A percentile compares a stretch with the other conserved stretches of the same genome.
phyloP scores from a whole-genome alignment of 2,329 filamentous ascomycete species.

The Fusarium chaquense region DNA sequence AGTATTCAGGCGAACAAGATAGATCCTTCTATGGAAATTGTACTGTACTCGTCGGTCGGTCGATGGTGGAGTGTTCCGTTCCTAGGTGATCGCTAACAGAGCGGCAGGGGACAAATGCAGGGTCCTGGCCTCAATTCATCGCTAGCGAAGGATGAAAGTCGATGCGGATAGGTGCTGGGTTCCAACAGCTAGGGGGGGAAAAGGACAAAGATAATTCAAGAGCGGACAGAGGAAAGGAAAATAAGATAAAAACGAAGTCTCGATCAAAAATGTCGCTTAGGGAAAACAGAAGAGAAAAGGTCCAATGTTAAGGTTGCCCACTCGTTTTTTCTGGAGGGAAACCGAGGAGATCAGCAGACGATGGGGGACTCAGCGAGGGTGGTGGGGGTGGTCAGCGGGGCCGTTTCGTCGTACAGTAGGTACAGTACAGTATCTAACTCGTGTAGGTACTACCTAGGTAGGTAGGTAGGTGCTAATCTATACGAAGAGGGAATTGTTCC shows the following conservation, averaged over 20 bases:
- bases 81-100: slow-evolving; percentile 32
- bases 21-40: slow-evolving; percentile 8
- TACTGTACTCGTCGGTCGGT: slow-evolving; percentile 17
- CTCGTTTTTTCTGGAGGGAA: slow-evolving; percentile 24
- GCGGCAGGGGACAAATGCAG: slow-evolving; percentile 22
- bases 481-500: slow-evolving; percentile 18
- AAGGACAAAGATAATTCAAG: background rate
- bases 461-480: background rate
- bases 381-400: slow-evolving; percentile 45
- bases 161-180: background rate
- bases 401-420: slow-evolving; percentile 33
- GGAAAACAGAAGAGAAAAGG: slow-evolving; percentile 16
- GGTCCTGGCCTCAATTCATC: slow-evolving; percentile 43
- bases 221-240: slow-evolving; percentile 7
- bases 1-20: background rate
- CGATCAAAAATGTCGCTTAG: slow-evolving; percentile 20
- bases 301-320: slow-evolving; percentile 27
- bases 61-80: slow-evolving; percentile 35
- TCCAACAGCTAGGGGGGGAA: background rate
- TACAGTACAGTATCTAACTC: slow-evolving; percentile 6
- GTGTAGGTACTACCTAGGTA: background rate
- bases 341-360: slow-evolving; percentile 45
- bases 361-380: slow-evolving; percentile 38
- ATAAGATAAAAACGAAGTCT: slow-evolving; percentile 20
- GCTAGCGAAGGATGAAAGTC: slow-evolving; percentile 23